Conservation (phyloP, 768 basidiomycete species). For the Boletellus emodensis region DNA sequence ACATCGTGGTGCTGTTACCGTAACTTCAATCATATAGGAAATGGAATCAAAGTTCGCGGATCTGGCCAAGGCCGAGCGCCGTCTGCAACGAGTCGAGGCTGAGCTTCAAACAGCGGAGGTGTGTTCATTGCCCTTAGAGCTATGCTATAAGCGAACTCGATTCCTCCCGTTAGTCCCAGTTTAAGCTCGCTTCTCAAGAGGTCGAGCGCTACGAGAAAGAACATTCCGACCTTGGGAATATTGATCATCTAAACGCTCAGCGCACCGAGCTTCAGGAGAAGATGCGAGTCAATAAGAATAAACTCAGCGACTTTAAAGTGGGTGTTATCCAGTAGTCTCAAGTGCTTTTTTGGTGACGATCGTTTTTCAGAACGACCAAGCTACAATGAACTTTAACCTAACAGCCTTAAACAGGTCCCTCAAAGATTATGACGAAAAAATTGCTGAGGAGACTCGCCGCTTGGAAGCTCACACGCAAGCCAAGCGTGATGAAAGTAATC, state of each 20-base stretch:
- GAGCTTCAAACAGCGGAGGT: constrained; percentile 41
- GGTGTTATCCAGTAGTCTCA: constrained; percentile 8
- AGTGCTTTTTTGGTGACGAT: not conserved
- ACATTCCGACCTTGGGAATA: constrained; percentile 40
- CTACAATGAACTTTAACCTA: constrained; percentile 43
- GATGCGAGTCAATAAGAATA: constrained; percentile 44
- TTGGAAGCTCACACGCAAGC: constrained; percentile 55
- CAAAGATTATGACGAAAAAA: constrained; percentile 38
- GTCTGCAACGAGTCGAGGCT: constrained; percentile 38
- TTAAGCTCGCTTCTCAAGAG: constrained; percentile 32
- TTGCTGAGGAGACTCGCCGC: constrained; percentile 50
- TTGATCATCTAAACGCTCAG: constrained; percentile 42
- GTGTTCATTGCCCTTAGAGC: not conserved
- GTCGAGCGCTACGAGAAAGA: constrained; percentile 40
- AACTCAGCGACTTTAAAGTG: constrained; percentile 45
- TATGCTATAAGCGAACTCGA: not conserved
- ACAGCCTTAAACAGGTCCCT: constrained; percentile 32
- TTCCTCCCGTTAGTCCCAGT: constrained; percentile 26
- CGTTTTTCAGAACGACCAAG: constrained; percentile 45
- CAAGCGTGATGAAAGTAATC: constrained; percentile 56
- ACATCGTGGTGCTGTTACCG: not conserved
- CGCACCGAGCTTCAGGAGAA: constrained; percentile 35
- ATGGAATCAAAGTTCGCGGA: constrained; percentile 40
- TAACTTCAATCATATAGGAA: constrained; percentile 32
- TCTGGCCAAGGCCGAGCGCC: constrained; percentile 36